Percentiles rank a stretch among this genome's conserved stretches.
These are phyloP conservation scores for Alternaria panax DNA, from an alignment of 2,329 filamentous ascomycete species.

Conservation along the genomic window DNA sequence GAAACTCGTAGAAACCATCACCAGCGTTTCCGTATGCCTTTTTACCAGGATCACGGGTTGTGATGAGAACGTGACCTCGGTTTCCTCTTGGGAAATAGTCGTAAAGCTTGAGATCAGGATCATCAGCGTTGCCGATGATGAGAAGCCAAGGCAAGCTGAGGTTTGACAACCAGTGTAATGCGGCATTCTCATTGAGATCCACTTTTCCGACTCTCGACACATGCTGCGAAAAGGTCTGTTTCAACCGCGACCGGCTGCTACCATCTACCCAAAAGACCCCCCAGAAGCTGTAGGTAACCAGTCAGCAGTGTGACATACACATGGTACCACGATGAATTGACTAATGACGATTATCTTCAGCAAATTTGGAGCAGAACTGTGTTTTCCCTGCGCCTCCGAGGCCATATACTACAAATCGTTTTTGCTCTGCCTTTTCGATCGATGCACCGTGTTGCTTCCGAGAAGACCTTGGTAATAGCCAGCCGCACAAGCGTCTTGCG, in stretches of 20 bases:
- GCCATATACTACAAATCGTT: conserved; percentile 39
- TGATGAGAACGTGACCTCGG: conserved; percentile 36
- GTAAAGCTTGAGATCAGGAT: conserved; percentile 24
- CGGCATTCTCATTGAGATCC: conserved; percentile 39
- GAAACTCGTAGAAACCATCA: conserved; percentile 25
- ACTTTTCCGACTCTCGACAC: conserved; percentile 35
- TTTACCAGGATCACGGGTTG: conserved; percentile 33
- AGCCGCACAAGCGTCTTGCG: not conserved
- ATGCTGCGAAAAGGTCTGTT: conserved; percentile 32
- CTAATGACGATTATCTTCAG: conserved; percentile 44
- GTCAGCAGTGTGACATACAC: conserved; percentile 10
- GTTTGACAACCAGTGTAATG: conserved; percentile 26
- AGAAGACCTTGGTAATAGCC: not conserved
- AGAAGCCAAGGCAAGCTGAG: conserved; percentile 34
- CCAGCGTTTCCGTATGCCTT: conserved; percentile 30
- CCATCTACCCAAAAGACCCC: conserved; percentile 50
- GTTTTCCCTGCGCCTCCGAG: conserved; percentile 53
- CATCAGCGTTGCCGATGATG: conserved; percentile 43
- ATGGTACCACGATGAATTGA: conserved; percentile 11
- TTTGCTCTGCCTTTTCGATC: conserved; percentile 1
- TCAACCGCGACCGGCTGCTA: conserved; percentile 30
- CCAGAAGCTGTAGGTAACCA: conserved; percentile 36
- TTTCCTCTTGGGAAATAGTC: conserved; percentile 34
- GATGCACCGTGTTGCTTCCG: not conserved
- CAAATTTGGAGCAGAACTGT: conserved; percentile 51